A percentile compares a stretch with the other conserved stretches of the same genome.
phyloP scores from a whole-genome alignment of 2,329 filamentous ascomycete species.

The Stylonectria norvegica region DNA sequence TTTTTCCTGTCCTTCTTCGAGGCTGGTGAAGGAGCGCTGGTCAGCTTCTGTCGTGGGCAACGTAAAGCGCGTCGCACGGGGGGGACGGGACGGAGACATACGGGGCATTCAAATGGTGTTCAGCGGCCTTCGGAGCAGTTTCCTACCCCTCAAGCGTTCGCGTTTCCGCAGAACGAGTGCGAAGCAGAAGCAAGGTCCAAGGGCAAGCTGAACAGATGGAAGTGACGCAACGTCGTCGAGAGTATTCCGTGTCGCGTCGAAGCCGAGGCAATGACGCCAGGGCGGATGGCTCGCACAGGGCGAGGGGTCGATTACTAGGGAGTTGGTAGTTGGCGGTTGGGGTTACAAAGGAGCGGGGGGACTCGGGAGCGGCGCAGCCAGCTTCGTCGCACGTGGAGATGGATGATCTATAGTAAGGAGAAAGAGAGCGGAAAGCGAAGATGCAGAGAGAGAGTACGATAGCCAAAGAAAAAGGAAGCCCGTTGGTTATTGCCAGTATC shows the following conservation, averaged over 20 bases:
- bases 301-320: constrained; percentile 11
- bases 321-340: constrained; percentile 6
- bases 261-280: constrained; percentile 9
- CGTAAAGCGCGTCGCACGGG: not conserved
- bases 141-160: constrained; percentile 28
- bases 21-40: constrained; percentile 32
- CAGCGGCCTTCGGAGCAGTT: constrained; percentile 29
- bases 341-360: constrained; percentile 10
- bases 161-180: constrained; percentile 29
- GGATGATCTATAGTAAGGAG: constrained; percentile 11
- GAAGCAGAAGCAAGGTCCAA: constrained; percentile 11
- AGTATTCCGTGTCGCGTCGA: constrained; percentile 16
- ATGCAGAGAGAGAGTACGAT: constrained; percentile 17
- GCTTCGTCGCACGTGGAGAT: constrained; percentile 22
- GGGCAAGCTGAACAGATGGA: constrained; percentile 13
- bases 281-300: constrained; percentile 6
- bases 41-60: constrained; percentile 19
- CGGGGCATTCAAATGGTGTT: constrained; percentile 37
- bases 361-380: constrained; percentile 25
- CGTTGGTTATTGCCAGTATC: constrained; percentile 25
- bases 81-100: constrained; percentile 21
- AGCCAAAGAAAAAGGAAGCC: constrained; percentile 13
- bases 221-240: constrained; percentile 10
- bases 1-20: constrained; percentile 53
- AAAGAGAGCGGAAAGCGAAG: constrained; percentile 6